These are phyloP conservation scores for Ophiostoma novo-ulmi DNA, from an alignment of 2,329 filamentous ascomycete genomes.

Conservation along the genomic window DNA sequence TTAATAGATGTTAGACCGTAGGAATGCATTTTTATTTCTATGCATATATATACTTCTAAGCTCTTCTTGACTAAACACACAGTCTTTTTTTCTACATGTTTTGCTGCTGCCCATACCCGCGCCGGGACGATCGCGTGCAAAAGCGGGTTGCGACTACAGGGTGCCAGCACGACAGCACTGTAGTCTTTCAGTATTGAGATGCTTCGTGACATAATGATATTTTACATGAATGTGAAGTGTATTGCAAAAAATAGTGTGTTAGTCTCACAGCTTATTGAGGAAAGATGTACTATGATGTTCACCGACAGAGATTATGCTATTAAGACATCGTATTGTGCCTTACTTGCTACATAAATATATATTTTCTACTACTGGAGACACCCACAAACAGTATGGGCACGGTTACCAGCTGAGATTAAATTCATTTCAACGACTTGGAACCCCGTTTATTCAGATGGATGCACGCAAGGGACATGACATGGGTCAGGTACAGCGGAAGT, in stretches of 20 bases:
- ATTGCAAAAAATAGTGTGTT: not conserved
- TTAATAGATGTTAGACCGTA: not conserved
- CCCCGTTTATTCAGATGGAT: not conserved
- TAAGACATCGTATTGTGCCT: not conserved
- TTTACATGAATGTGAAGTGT: no score
- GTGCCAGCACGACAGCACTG: not conserved
- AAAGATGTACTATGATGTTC: not conserved
- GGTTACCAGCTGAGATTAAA: not conserved
- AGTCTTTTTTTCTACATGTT: not conserved
- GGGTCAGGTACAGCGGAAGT: not conserved
- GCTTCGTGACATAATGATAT: no score
- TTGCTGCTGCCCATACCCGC: not conserved
- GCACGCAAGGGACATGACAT: not conserved
- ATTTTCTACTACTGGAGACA: not conserved
- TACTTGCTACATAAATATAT: not conserved
- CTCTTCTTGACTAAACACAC: not conserved
- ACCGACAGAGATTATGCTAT: not conserved
- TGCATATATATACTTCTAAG: not conserved
- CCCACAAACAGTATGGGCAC: not conserved
- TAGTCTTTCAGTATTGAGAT: no score
- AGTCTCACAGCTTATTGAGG: not conserved
- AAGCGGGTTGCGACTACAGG: slow-evolving; percentile 1
- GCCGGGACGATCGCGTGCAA: not conserved
- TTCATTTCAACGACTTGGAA: not conserved
- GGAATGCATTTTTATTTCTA: not conserved